A percentile compares a stretch with the other conserved stretches of the same genome.
Evolutionary conservation across 805 yeast genomes (phyloP).

Genomic region (Lachancea kluyveri): DNA sequence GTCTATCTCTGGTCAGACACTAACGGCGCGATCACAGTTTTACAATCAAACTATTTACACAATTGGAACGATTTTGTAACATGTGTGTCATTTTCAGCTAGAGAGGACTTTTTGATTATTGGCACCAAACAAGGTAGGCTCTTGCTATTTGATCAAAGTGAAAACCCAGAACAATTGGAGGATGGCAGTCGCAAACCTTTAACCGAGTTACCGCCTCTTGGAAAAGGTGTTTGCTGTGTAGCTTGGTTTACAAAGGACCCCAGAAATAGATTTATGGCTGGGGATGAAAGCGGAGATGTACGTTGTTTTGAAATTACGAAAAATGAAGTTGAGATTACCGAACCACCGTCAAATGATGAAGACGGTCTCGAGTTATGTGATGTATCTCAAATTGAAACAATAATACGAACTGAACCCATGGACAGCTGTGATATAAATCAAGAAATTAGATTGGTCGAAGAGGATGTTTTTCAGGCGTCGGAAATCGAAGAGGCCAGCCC

Average conservation of each 20-base stretch:
- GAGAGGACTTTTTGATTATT: conserved; percentile 40
- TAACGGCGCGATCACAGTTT: conserved; percentile 37
- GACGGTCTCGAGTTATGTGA: too few relatives aligned
- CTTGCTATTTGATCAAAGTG: conserved; percentile 36
- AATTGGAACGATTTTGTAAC: conserved; percentile 40
- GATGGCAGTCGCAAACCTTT: conserved; percentile 6
- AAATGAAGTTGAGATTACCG: too few relatives aligned
- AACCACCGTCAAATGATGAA: too few relatives aligned
- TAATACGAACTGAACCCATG: too few relatives aligned
- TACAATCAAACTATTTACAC: conserved; percentile 33
- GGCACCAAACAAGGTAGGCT: conserved; percentile 57
- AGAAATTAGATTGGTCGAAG: too few relatives aligned
- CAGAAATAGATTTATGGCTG: conserved; percentile 41
- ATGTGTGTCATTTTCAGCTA: conserved; percentile 49
- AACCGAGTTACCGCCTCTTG: conserved; percentile 7
- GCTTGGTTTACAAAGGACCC: conserved; percentile 43
- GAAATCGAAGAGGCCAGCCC: too few relatives aligned
- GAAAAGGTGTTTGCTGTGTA: conserved; percentile 48
- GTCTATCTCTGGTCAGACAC: conserved; percentile 60
- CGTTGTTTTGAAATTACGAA: too few relatives aligned
- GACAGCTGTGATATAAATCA: too few relatives aligned
- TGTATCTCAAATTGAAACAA: too few relatives aligned
- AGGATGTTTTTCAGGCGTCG: too few relatives aligned
- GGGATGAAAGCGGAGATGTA: conserved; percentile 62
- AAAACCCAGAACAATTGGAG: conserved; percentile 1